Conservation (phyloP, 2,329 filamentous ascomycete species). For the Neodidymelliopsis sp. region DNA sequence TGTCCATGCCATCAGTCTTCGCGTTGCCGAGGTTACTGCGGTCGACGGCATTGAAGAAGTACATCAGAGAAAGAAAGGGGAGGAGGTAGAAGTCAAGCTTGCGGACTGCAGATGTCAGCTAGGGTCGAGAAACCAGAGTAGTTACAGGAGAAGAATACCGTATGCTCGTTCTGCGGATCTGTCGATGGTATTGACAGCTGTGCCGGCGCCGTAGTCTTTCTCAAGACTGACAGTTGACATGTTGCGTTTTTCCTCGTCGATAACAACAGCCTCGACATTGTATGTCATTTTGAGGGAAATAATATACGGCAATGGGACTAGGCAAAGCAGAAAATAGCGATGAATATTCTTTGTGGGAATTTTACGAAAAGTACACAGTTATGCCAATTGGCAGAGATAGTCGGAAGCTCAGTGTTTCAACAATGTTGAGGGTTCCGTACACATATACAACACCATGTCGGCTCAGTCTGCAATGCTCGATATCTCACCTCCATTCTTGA, state of each 20-base stretch:
- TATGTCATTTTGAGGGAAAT: background rate
- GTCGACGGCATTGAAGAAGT: slow-evolving; percentile 50
- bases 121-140: background rate
- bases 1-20: slow-evolving; percentile 59
- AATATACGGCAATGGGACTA: too few relatives aligned
- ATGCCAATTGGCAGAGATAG: background rate
- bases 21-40: slow-evolving; percentile 59
- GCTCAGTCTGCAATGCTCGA: too few relatives aligned
- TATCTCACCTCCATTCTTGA: slow-evolving; percentile 1
- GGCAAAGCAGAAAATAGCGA: too few relatives aligned
- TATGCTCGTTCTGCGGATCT: slow-evolving; percentile 43
- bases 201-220: slow-evolving; percentile 1
- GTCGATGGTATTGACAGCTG: slow-evolving; percentile 30
- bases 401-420: background rate
- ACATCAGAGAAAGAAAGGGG: slow-evolving; percentile 54
- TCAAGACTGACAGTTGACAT: slow-evolving; percentile 11
- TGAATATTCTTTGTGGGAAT: too few relatives aligned
- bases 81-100: slow-evolving; percentile 55
- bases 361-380: too few relatives aligned
- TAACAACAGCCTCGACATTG: background rate
- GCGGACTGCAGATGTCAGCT: slow-evolving; percentile 29
- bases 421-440: background rate
- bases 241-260: slow-evolving; percentile 8
- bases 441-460: background rate
- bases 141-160: slow-evolving; percentile 37